Evolutionary conservation across 2,329 filamentous ascomycete genomes (phyloP).

Genomic region (Sarocladium strictum): DNA sequence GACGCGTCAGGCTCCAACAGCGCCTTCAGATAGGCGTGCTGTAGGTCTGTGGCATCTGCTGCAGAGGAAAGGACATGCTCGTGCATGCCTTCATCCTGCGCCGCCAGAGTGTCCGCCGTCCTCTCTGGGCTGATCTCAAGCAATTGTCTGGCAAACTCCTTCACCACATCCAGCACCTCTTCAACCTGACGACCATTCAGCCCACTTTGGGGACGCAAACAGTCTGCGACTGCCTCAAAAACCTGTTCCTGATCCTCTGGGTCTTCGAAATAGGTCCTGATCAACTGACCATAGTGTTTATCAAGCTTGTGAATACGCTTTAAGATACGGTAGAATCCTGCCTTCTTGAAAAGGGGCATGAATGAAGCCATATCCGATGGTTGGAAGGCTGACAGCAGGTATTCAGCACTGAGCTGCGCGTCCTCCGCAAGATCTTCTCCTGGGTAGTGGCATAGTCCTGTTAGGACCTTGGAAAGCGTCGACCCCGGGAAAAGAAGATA

Average conservation of each 20-base stretch:
- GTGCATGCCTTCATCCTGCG: constrained; percentile 59
- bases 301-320: constrained; percentile 83
- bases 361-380: constrained; percentile 73
- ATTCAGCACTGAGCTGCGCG: constrained; percentile 94
- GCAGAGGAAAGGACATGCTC: constrained; percentile 58
- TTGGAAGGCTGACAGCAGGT: constrained; percentile 87
- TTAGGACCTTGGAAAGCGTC: constrained; percentile 72
- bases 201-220: constrained; percentile 57
- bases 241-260: constrained; percentile 66
- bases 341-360: constrained; percentile 71
- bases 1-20: constrained; percentile 59
- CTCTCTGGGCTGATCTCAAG: constrained; percentile 59
- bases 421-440: constrained; percentile 78
- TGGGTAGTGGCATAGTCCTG: constrained; percentile 79
- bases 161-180: constrained; percentile 64
- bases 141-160: constrained; percentile 59
- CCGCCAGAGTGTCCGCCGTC: constrained; percentile 60
- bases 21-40: constrained; percentile 70
- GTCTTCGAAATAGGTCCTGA: constrained; percentile 83
- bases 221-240: constrained; percentile 74
- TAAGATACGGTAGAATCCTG: constrained; percentile 83
- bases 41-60: constrained; percentile 53
- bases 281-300: constrained; percentile 69
- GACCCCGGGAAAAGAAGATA: constrained; percentile 88
- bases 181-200: constrained; percentile 64